phyloP scores from a whole-genome alignment of 495 filamentous ascomycete genomes.

The Delitschia confertaspora region DNA sequence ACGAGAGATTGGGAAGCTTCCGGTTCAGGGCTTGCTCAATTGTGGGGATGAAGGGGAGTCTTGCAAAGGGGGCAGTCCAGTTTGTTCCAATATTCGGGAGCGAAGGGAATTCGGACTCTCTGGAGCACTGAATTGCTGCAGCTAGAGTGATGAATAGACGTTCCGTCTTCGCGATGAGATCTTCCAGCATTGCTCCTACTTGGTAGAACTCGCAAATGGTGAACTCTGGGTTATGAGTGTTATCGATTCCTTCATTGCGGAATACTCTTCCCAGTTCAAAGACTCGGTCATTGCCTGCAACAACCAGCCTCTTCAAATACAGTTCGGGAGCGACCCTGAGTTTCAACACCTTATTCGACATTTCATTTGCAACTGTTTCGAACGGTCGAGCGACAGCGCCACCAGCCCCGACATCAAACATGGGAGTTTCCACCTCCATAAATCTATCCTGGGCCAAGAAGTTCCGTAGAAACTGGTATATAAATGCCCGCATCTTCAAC shows the following conservation, averaged over 20 bases:
- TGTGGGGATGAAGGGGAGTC: conserved; percentile 72
- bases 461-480: conserved; percentile 64
- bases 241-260: conserved; percentile 87
- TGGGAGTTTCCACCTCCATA: conserved; percentile 81
- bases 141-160: conserved; percentile 36
- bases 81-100: conserved; percentile 44
- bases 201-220: conserved; percentile 95
- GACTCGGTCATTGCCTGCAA: conserved; percentile 80
- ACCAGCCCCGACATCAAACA: conserved; percentile 64
- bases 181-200: conserved; percentile 67
- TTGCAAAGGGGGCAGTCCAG: conserved; percentile 54
- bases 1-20: conserved; percentile 58
- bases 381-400: conserved; percentile 86
- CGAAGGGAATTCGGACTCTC: conserved; percentile 38
- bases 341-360: conserved; percentile 57
- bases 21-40: conserved; percentile 58
- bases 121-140: conserved; percentile 38
- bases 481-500: conserved; percentile 60
- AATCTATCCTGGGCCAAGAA: conserved; percentile 65
- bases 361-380: conserved; percentile 61
- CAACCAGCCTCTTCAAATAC: conserved; percentile 85
- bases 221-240: conserved; percentile 94
- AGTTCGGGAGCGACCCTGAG: conserved; percentile 87
- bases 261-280: conserved; percentile 94
- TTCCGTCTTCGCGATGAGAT: conserved; percentile 50